Evolutionary conservation across 495 filamentous ascomycete genomes (phyloP).

Genomic region (Penicillium salamii): DNA sequence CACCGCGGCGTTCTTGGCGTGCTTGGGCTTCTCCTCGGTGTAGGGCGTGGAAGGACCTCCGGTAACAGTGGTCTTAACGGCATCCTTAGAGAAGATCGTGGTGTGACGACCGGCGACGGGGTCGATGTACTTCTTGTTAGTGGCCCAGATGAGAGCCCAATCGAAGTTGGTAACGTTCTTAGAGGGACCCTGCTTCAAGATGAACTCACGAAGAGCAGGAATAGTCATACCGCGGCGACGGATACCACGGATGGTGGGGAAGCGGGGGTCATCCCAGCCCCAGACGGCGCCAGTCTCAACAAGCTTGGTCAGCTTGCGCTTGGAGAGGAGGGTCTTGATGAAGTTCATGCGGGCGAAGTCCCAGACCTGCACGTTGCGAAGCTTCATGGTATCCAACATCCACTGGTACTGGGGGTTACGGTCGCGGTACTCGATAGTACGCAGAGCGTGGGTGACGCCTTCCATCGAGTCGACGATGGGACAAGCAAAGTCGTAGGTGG

Average conservation of each 20-base stretch:
- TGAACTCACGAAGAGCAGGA: conserved; percentile 83
- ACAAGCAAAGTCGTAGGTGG: conserved; percentile 92
- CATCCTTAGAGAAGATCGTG: conserved; percentile 64
- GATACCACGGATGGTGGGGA: conserved; percentile 90
- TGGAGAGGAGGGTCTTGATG: conserved; percentile 82
- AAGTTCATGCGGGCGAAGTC: conserved; percentile 98
- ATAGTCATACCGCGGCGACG: conserved; percentile 88
- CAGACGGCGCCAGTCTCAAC: conserved; percentile 82
- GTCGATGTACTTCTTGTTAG: conserved; percentile 94
- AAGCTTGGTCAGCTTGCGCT: conserved; percentile 92
- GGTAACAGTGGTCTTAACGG: conserved; percentile 64
- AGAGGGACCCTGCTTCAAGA: conserved; percentile 86
- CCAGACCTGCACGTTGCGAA: conserved; percentile 92
- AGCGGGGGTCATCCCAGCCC: conserved; percentile 95
- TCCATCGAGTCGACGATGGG: conserved; percentile 88
- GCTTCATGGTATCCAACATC: conserved; percentile 82
- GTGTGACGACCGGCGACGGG: conserved; percentile 83
- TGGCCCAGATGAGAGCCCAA: conserved; percentile 90
- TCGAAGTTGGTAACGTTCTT: conserved; percentile 87
- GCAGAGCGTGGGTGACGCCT: conserved; percentile 90
- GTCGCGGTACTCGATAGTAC: conserved; percentile 96
- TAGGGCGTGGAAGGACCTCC: conserved; percentile 65
- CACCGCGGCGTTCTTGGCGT: conserved; percentile 80
- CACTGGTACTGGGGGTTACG: conserved; percentile 97
- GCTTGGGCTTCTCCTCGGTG: conserved; percentile 74